These are phyloP conservation scores for Acanthamoeba lenticulata DNA, from an alignment of 208 protist species.

Conservation along the genomic window DNA sequence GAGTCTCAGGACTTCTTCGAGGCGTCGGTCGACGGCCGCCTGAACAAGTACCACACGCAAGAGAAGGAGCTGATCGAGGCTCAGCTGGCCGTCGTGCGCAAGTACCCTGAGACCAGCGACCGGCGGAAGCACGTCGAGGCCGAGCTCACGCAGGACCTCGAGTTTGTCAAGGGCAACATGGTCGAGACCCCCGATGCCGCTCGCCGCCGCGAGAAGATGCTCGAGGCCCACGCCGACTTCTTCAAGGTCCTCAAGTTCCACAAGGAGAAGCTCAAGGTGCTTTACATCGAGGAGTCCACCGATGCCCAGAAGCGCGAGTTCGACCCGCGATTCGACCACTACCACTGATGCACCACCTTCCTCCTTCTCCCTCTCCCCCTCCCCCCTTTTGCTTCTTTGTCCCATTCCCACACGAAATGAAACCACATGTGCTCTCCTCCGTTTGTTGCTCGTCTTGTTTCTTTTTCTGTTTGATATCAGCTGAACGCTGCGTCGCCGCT, in stretches of 20 bases:
- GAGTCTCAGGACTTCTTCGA: constrained; percentile 59
- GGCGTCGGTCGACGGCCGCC: constrained; percentile 19
- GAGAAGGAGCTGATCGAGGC: constrained; percentile 56
- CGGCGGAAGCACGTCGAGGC: constrained; percentile 10
- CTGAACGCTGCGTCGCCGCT: background rate
- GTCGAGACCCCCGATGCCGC: background rate
- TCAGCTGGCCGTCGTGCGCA: background rate
- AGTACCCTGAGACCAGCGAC: constrained; percentile 48
- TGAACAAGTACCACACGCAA: constrained; percentile 34
- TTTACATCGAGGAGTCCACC: constrained; percentile 25
- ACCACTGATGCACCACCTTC: background rate
- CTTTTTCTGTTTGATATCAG: background rate
- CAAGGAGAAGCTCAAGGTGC: constrained; percentile 62
- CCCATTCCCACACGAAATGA: background rate
- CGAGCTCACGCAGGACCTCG: constrained; percentile 39
- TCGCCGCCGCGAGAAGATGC: constrained; percentile 30
- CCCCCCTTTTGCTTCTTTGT: no score
- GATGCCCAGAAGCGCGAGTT: constrained; percentile 28
- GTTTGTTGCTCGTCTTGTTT: no score
- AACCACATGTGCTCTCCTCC: no score
- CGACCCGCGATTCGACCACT: constrained; percentile 45
- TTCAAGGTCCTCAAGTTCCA: constrained; percentile 59
- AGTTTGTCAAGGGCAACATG: constrained; percentile 58
- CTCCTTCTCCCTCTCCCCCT: background rate
- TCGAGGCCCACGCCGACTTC: constrained; percentile 46